These are phyloP conservation scores for Gloeostereum incarnatum DNA, from an alignment of 768 basidiomycete genomes.

Conservation along the genomic window DNA sequence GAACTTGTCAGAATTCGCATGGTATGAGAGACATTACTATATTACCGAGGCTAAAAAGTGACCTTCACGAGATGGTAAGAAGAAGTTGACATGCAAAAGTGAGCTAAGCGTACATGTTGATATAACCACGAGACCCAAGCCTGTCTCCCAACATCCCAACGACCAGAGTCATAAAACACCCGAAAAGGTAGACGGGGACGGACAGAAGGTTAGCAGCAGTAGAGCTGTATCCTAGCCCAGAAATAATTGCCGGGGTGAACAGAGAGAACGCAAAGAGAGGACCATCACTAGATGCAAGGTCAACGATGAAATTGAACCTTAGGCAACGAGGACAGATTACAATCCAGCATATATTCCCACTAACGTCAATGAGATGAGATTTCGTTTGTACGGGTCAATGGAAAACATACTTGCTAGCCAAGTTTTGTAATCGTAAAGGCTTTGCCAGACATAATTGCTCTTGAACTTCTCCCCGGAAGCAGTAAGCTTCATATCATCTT, in stretches of 20 bases:
- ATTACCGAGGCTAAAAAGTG: too few relatives aligned
- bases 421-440: slow-evolving; percentile 64
- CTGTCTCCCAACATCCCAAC: slow-evolving; percentile 59
- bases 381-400: background rate
- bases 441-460: slow-evolving; percentile 46
- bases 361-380: slow-evolving; percentile 14
- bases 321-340: slow-evolving; percentile 25
- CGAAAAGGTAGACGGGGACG: slow-evolving; percentile 71
- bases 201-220: slow-evolving; percentile 67
- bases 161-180: slow-evolving; percentile 53
- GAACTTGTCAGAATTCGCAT: background rate
- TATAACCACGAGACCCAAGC: slow-evolving; percentile 41
- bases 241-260: slow-evolving; percentile 47
- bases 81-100: background rate
- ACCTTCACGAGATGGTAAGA: background rate
- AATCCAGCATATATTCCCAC: slow-evolving; percentile 70
- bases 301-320: slow-evolving; percentile 4
- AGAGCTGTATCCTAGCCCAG: slow-evolving; percentile 56
- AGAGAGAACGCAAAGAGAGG: slow-evolving; percentile 43
- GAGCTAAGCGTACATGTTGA: slow-evolving; percentile 44
- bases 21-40: too few relatives aligned
- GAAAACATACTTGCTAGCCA: slow-evolving; percentile 51
- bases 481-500: slow-evolving; percentile 55
- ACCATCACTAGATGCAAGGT: slow-evolving; percentile 32
- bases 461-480: slow-evolving; percentile 53